These are phyloP conservation scores for grape (Vitis vinifera) DNA, from an alignment of 164 flowering plant species.

Conservation along the genomic window DNA sequence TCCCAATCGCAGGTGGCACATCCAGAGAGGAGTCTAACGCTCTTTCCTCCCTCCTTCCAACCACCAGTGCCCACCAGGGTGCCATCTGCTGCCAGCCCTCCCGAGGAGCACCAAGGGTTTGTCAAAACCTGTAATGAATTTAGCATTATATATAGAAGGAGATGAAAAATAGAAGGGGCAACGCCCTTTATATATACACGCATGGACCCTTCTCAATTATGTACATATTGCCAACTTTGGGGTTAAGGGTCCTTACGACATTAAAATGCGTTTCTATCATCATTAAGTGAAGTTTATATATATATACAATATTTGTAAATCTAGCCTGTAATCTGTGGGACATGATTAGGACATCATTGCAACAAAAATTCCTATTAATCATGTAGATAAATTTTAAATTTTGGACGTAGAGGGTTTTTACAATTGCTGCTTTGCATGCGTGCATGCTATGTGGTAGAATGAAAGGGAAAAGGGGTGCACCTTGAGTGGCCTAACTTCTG, in stretches of 20 bases:
- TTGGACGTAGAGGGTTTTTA: too few species aligned
- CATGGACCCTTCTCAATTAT: not conserved
- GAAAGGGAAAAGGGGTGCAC: conserved; percentile 16
- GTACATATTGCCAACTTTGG: not conserved
- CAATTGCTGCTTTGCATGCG: not conserved
- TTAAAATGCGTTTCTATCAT: too few species aligned
- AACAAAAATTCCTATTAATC: too few species aligned
- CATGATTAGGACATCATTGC: too few species aligned
- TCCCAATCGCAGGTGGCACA: conserved; percentile 52
- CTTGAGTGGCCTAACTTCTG: conserved; percentile 40
- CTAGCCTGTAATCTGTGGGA: too few species aligned
- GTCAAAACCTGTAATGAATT: conserved; percentile 35
- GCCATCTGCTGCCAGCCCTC: conserved; percentile 56
- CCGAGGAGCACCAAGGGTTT: conserved; percentile 91
- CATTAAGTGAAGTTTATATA: too few species aligned
- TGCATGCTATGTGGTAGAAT: not conserved
- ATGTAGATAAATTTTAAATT: too few species aligned
- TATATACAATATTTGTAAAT: too few species aligned
- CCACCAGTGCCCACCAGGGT: conserved; percentile 73
- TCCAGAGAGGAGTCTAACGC: conserved; percentile 36
- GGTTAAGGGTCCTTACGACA: too few species aligned
- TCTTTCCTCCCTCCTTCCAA: conserved; percentile 42
- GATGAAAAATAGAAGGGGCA: not conserved
- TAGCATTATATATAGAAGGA: not conserved
- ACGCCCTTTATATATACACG: too few species aligned